These are phyloP conservation scores for Apocynum venetum DNA, from an alignment of 257 asterid species.

Conservation along the genomic window DNA sequence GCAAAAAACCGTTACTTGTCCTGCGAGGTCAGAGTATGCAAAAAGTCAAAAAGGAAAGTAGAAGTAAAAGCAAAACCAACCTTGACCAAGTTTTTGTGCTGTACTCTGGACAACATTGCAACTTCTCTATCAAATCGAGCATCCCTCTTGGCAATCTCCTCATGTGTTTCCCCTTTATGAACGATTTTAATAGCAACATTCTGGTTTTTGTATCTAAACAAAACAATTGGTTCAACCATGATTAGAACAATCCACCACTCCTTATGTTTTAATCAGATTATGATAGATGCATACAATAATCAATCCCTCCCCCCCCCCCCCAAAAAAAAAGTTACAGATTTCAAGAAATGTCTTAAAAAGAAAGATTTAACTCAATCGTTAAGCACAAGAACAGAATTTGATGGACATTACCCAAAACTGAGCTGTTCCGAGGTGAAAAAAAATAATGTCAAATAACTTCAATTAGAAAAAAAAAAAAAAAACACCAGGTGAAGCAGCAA, in stretches of 20 bases:
- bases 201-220: conserved; percentile 67
- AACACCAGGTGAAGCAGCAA: conserved; percentile 17
- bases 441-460: not conserved
- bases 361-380: not conserved
- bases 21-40: not conserved
- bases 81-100: conserved; percentile 93
- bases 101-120: conserved; percentile 84
- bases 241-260: not conserved
- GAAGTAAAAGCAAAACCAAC: conserved; percentile 32
- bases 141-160: conserved; percentile 69
- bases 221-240: not conserved
- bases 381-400: not conserved
- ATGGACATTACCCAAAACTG: not conserved
- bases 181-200: conserved; percentile 82
- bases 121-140: conserved; percentile 72
- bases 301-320: not conserved
- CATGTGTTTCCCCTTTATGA: conserved; percentile 70
- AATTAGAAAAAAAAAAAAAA: conserved; percentile 14
- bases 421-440: not conserved
- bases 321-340: not conserved
- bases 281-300: not conserved
- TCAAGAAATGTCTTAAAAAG: not conserved
- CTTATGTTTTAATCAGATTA: not conserved
- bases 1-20: not conserved
- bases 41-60: not conserved